A percentile compares a stretch with the other conserved stretches of the same genome.
Conservation (phyloP, 768 basidiomycete genomes). For the Tephrocybe sp. region DNA sequence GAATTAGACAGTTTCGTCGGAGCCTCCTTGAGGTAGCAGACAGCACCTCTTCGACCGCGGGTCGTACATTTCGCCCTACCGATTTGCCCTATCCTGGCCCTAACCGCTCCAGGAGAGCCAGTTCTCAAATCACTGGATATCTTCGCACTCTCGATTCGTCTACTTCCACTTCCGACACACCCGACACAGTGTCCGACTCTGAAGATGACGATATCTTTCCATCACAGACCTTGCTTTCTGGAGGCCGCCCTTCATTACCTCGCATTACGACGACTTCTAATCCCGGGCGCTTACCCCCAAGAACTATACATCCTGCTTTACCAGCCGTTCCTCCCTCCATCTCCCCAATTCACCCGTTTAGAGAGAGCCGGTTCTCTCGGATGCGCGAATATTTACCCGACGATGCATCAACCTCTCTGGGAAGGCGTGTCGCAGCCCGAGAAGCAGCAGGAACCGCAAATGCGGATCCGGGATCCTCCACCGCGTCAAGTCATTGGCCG, state of each 20-base stretch:
- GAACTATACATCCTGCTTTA: not conserved
- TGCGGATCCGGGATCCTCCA: slow-evolving; percentile 1
- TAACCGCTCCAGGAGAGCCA: slow-evolving; percentile 17
- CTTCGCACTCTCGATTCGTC: not conserved
- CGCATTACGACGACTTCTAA: too few relatives aligned
- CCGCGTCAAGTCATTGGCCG: slow-evolving; percentile 12
- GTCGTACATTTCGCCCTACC: slow-evolving; percentile 1
- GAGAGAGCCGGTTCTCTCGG: slow-evolving; percentile 25
- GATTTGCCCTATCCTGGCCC: slow-evolving; percentile 34
- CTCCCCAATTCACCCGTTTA: slow-evolving; percentile 17
- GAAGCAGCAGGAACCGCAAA: slow-evolving; percentile 28
- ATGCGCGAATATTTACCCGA: slow-evolving; percentile 25
- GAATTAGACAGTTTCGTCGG: slow-evolving; percentile 54
- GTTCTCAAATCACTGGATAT: too few relatives aligned
- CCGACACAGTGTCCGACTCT: not conserved
- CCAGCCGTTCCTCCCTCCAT: not conserved
- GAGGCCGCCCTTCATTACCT: too few relatives aligned
- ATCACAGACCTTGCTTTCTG: not conserved
- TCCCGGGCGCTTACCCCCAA: too few relatives aligned
- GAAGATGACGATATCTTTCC: not conserved
- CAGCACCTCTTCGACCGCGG: slow-evolving; percentile 24
- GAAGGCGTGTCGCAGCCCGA: slow-evolving; percentile 40
- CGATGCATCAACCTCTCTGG: slow-evolving; percentile 37
- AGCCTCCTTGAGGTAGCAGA: slow-evolving; percentile 46
- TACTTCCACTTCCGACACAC: not conserved